Conservation (phyloP, 306 rosid genomes). For the Quercus mongolica region DNA sequence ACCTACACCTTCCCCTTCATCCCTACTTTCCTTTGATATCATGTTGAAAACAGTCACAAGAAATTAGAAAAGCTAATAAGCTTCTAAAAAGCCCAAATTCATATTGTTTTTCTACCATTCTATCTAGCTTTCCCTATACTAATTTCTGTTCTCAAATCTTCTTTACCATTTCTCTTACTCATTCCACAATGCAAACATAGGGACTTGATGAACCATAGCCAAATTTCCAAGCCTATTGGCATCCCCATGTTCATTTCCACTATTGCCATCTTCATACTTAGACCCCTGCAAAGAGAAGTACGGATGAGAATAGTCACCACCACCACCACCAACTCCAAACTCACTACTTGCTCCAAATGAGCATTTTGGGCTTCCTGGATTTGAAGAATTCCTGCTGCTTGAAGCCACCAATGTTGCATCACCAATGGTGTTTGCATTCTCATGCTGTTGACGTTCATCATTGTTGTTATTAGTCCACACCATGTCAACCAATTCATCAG, state of each 20-base stretch:
- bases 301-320: constrained; percentile 55
- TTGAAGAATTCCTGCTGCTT: constrained; percentile 27
- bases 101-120: neutral
- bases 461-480: constrained; percentile 51
- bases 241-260: constrained; percentile 40
- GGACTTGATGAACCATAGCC: constrained; percentile 68
- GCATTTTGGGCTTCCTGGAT: constrained; percentile 45
- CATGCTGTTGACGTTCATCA: constrained; percentile 22
- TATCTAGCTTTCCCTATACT: constrained; percentile 5
- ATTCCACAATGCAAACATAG: constrained; percentile 87
- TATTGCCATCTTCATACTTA: constrained; percentile 60
- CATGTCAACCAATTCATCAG: constrained; percentile 60
- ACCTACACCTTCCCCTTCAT: neutral
- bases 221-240: constrained; percentile 41
- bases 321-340: constrained; percentile 43
- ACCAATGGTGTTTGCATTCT: constrained; percentile 27
- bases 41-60: neutral
- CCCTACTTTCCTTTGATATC: neutral
- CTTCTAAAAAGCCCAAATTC: neutral
- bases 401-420: constrained; percentile 14
- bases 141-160: neutral
- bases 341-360: constrained; percentile 31
- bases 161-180: constrained; percentile 23
- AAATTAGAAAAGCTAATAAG: neutral
- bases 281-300: constrained; percentile 54